These are phyloP conservation scores for Metarhizium sp. DNA, from an alignment of 2,329 filamentous ascomycete species.

Conservation along the genomic window DNA sequence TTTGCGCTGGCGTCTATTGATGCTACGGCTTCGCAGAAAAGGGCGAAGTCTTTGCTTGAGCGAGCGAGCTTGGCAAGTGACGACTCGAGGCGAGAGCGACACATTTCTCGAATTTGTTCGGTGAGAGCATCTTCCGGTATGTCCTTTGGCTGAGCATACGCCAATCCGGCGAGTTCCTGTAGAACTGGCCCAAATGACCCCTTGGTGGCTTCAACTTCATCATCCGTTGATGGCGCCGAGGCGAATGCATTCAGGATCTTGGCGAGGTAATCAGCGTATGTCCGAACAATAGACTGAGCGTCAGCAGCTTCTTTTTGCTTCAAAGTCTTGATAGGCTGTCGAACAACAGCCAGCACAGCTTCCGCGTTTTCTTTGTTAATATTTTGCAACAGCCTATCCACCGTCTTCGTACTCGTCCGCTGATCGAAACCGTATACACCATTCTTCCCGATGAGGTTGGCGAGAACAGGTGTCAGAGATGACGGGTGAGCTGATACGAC, in stretches of 20 bases:
- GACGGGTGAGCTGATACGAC: slow-evolving; percentile 52
- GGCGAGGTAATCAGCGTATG: slow-evolving; percentile 45
- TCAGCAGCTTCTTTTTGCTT: slow-evolving; percentile 16
- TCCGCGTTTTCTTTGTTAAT: slow-evolving; percentile 48
- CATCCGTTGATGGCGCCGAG: slow-evolving; percentile 13
- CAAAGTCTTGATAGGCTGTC: slow-evolving; percentile 29
- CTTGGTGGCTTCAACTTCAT: slow-evolving; percentile 17
- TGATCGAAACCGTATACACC: slow-evolving; percentile 77
- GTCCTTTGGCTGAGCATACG: slow-evolving; percentile 39
- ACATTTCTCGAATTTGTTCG: slow-evolving; percentile 42
- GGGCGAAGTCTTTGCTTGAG: slow-evolving; percentile 40
- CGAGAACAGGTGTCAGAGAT: slow-evolving; percentile 51
- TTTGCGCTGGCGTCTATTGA: slow-evolving; percentile 43
- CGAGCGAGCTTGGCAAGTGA: slow-evolving; percentile 49
- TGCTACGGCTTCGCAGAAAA: slow-evolving; percentile 44
- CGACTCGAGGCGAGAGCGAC: slow-evolving; percentile 47
- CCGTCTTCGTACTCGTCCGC: slow-evolving; percentile 73
- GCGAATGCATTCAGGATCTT: slow-evolving; percentile 35
- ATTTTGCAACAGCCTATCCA: slow-evolving; percentile 62
- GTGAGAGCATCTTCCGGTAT: slow-evolving; percentile 35
- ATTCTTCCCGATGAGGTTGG: slow-evolving; percentile 57
- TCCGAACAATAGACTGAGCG: slow-evolving; percentile 29
- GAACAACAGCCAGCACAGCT: slow-evolving; percentile 37
- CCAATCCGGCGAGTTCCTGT: slow-evolving; percentile 43
- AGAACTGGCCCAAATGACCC: slow-evolving; percentile 29